phyloP scores from a whole-genome alignment of 768 basidiomycete genomes.

The Sporobolomyces pararoseus region DNA sequence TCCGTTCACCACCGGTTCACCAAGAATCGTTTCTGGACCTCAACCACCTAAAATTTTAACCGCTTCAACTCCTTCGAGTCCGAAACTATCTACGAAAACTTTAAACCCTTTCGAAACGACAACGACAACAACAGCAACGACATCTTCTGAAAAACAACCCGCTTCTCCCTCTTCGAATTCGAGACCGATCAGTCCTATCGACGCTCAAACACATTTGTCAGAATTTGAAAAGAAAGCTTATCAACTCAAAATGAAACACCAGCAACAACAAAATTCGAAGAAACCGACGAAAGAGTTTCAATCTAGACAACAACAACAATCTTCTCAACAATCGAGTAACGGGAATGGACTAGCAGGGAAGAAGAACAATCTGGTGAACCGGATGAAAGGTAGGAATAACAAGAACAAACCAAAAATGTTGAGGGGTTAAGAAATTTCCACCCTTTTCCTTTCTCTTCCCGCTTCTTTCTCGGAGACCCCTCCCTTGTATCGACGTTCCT shows the following conservation, averaged over 20 bases:
- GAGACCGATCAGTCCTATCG: not conserved
- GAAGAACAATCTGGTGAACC: not conserved
- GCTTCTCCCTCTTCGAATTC: not conserved
- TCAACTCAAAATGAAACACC: not conserved
- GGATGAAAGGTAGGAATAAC: not conserved
- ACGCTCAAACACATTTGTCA: no score
- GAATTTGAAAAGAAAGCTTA: not conserved
- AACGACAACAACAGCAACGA: not conserved
- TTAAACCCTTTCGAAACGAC: not conserved
- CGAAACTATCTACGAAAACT: not conserved
- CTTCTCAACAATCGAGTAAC: no score
- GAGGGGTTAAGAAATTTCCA: no score
- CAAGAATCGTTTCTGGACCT: no score
- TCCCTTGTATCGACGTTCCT: no score
- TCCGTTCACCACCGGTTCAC: no score
- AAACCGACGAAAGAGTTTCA: slow-evolving; percentile 4
- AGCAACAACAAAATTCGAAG: no score
- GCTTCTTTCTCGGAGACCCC: no score
- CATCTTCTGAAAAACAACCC: not conserved
- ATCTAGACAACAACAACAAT: no score
- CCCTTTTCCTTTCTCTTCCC: no score
- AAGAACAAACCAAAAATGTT: no score
- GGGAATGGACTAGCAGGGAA: no score
- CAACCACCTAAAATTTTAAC: slow-evolving; percentile 11
- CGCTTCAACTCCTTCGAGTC: slow-evolving; percentile 7